A percentile compares a stretch with the other conserved stretches of the same genome.
These are phyloP conservation scores for Xylaria intraflava DNA, from an alignment of 495 filamentous ascomycete genomes.

Conservation along the genomic window DNA sequence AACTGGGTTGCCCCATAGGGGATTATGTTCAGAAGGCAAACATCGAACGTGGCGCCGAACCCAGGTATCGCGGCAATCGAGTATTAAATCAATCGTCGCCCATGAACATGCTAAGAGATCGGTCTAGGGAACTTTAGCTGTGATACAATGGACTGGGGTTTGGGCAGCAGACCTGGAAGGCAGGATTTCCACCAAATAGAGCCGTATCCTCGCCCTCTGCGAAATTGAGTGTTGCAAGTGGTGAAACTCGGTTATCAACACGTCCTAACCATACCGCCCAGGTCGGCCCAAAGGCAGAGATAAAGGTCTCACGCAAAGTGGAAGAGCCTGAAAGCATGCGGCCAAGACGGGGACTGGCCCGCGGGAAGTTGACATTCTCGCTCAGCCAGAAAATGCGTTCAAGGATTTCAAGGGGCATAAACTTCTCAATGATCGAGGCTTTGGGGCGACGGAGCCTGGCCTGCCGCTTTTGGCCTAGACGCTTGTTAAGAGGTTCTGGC, in stretches of 20 bases:
- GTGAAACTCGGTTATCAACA: not conserved
- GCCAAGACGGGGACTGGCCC: constrained; percentile 30
- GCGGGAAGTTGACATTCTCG: constrained; percentile 33
- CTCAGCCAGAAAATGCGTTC: constrained; percentile 35
- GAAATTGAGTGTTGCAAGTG: constrained; percentile 1
- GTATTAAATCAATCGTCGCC: constrained; percentile 24
- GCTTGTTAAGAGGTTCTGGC: not conserved
- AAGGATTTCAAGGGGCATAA: constrained; percentile 36
- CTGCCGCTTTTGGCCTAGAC: constrained; percentile 8
- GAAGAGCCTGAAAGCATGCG: constrained; percentile 23
- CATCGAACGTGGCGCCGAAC: constrained; percentile 8
- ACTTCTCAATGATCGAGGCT: constrained; percentile 27
- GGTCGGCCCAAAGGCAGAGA: constrained; percentile 30
- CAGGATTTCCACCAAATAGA: constrained; percentile 21
- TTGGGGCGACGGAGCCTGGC: not conserved
- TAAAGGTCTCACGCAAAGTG: constrained; percentile 23
- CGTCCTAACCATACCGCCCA: constrained; percentile 32
- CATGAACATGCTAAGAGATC: constrained; percentile 26
- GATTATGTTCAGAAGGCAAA: not conserved
- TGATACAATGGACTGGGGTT: not conserved
- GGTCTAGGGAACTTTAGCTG: constrained; percentile 21
- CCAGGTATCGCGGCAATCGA: constrained; percentile 17
- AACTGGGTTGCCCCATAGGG: constrained; percentile 13
- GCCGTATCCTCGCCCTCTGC: not conserved
- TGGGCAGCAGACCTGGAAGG: constrained; percentile 27